Evolutionary conservation across 139 green algal genomes (phyloP).

Genomic region (Gonium pectorale): DNA sequence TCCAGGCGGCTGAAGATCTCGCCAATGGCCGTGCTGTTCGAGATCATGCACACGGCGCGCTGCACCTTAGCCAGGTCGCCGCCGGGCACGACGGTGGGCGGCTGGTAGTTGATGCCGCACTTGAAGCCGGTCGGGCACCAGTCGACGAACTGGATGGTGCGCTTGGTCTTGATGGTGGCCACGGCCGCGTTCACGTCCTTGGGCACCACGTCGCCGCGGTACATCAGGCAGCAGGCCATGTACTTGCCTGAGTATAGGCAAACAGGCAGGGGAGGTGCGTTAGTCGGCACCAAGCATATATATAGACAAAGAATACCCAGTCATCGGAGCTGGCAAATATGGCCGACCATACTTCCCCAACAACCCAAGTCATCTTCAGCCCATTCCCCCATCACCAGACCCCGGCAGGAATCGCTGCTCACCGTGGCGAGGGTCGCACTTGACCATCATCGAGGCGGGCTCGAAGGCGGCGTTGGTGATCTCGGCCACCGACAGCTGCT

Average conservation of each 20-base stretch:
- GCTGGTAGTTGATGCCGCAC: conserved; percentile 99
- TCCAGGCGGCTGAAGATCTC: conserved; percentile 98
- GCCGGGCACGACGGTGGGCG: conserved; percentile 96
- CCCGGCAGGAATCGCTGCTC: conserved; percentile 57
- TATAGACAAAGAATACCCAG: not conserved
- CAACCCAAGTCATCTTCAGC: not conserved
- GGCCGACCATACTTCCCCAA: not conserved
- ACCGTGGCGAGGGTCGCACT: conserved; percentile 95
- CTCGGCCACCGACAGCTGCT: conserved; percentile 98
- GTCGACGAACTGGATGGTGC: conserved; percentile 99
- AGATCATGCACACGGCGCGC: conserved; percentile 99
- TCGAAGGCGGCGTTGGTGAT: conserved; percentile 98
- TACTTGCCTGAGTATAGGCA: conserved; percentile 94
- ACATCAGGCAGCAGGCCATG: conserved; percentile 99
- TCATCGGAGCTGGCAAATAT: not conserved
- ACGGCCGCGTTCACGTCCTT: conserved; percentile 99
- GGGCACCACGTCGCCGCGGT: conserved; percentile 98
- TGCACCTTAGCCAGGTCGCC: conserved; percentile 99
- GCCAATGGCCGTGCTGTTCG: conserved; percentile 98
- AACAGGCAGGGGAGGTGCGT: too few relatives aligned
- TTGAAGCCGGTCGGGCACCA: conserved; percentile 99
- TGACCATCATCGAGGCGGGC: conserved; percentile 97
- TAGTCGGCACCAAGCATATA: too few relatives aligned
- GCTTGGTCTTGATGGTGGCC: conserved; percentile 99
- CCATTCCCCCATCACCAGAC: not conserved